These are phyloP conservation scores for Sphaceloma murrayae DNA, from an alignment of 2,329 filamentous ascomycete genomes.

Conservation along the genomic window DNA sequence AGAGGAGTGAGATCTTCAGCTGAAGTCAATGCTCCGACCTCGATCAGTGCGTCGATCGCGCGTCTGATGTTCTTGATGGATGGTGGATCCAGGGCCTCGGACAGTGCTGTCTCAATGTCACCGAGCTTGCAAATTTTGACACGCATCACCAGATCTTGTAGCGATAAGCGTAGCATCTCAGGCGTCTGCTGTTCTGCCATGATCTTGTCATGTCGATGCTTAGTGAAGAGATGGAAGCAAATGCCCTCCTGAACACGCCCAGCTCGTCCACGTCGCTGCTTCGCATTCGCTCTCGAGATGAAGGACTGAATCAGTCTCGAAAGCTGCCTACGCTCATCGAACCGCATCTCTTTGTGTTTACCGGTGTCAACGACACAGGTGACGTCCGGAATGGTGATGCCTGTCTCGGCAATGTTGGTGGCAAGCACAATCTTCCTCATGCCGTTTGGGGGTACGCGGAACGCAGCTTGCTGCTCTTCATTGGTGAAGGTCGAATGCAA, in stretches of 20 bases:
- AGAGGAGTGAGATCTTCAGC: conserved; percentile 78
- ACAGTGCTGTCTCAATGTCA: conserved; percentile 80
- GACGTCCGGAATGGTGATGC: conserved; percentile 96
- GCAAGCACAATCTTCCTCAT: conserved; percentile 88
- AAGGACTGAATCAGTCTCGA: conserved; percentile 89
- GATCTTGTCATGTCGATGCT: conserved; percentile 68
- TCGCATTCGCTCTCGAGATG: conserved; percentile 89
- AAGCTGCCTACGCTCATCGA: conserved; percentile 84
- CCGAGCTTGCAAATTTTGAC: conserved; percentile 97
- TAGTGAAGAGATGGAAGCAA: conserved; percentile 94
- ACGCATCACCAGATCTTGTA: conserved; percentile 89
- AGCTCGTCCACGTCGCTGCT: conserved; percentile 85
- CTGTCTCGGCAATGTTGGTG: conserved; percentile 96
- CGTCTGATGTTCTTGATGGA: conserved; percentile 85
- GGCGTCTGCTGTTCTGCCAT: conserved; percentile 92
- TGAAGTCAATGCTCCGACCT: conserved; percentile 78
- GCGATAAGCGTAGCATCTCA: conserved; percentile 85
- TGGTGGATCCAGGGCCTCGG: conserved; percentile 80
- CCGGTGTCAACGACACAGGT: conserved; percentile 95
- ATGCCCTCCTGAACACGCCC: conserved; percentile 91
- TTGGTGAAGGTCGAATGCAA: conserved; percentile 92
- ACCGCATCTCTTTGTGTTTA: conserved; percentile 95
- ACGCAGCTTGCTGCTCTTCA: conserved; percentile 91
- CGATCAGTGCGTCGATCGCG: conserved; percentile 84
- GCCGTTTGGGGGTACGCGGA: conserved; percentile 71